Conservation (phyloP, 495 filamentous ascomycete genomes). For the Cryomyces minteri region DNA sequence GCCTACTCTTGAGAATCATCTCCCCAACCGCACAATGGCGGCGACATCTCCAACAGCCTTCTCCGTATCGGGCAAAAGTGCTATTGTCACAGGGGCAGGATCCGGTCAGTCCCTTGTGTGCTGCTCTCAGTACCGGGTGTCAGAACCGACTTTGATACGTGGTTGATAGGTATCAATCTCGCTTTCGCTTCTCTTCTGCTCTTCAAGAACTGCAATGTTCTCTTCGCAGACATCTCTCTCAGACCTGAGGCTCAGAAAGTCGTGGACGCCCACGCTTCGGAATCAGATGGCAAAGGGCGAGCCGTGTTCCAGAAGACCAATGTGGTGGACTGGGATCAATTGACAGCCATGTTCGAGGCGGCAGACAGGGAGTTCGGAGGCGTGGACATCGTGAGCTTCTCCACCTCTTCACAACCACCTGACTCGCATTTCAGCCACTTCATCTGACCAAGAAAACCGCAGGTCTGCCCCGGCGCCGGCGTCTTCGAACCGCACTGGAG, state of each 20-base stretch:
- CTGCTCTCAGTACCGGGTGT: not conserved
- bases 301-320: slow-evolving; percentile 46
- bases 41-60: slow-evolving; percentile 9
- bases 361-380: slow-evolving; percentile 35
- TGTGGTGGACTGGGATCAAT: slow-evolving; percentile 39
- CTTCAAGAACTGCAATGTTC: slow-evolving; percentile 39
- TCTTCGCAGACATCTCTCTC: slow-evolving; percentile 45
- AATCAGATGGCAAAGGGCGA: slow-evolving; percentile 13
- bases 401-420: too few species aligned
- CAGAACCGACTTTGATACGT: too few species aligned
- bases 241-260: slow-evolving; percentile 43
- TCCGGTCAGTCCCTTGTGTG: slow-evolving; percentile 31
- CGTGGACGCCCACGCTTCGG: slow-evolving; percentile 28
- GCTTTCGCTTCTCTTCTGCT: slow-evolving; percentile 40
- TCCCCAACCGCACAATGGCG: slow-evolving; percentile 3
- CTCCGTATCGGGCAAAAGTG: slow-evolving; percentile 38
- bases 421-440: too few species aligned
- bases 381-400: slow-evolving; percentile 33
- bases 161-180: slow-evolving; percentile 33
- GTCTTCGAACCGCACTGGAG: slow-evolving; percentile 48
- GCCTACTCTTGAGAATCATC: too few species aligned
- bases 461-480: slow-evolving; percentile 42
- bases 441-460: too few species aligned
- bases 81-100: slow-evolving; percentile 54
- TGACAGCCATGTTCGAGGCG: slow-evolving; percentile 37